Evolutionary conservation across 192 early-diverging fungal species (phyloP).

Genomic region (Lobosporangium transversale): DNA sequence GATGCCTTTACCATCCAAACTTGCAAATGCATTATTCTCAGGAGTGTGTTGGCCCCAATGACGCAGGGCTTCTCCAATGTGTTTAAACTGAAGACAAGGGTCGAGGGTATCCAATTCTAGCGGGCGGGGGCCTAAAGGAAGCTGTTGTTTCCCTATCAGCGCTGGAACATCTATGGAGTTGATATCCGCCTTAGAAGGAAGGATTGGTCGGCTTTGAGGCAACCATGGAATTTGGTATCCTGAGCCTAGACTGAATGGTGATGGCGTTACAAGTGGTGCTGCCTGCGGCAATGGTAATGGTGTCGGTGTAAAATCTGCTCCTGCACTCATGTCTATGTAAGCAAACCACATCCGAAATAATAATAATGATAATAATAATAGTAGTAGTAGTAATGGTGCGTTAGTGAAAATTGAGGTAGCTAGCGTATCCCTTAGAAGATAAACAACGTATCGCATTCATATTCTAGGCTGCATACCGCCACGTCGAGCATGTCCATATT

Average conservation of each 20-base stretch:
- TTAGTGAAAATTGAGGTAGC: no score
- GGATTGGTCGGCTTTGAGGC: constrained; percentile 30
- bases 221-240: constrained; percentile 47
- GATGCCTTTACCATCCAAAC: constrained; percentile 73
- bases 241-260: constrained; percentile 17
- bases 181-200: constrained; percentile 37
- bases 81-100: constrained; percentile 61
- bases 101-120: constrained; percentile 23
- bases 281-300: neutral
- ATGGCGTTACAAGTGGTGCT: neutral
- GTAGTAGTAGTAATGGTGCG: no score
- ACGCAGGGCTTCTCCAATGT: constrained; percentile 70
- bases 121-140: constrained; percentile 48
- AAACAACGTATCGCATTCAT: no score
- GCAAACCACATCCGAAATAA: neutral
- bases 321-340: neutral
- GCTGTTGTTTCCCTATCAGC: constrained; percentile 56
- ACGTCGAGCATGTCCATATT: constrained; percentile 6
- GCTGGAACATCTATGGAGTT: constrained; percentile 50
- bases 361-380: neutral
- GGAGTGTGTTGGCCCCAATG: constrained; percentile 65
- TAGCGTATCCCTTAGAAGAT: no score
- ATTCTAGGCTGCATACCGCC: no score
- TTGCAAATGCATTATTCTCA: constrained; percentile 66
- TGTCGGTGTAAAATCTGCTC: neutral